These are phyloP conservation scores for Fusarium sp. DNA, from an alignment of 2,329 filamentous ascomycete genomes.

Conservation along the genomic window DNA sequence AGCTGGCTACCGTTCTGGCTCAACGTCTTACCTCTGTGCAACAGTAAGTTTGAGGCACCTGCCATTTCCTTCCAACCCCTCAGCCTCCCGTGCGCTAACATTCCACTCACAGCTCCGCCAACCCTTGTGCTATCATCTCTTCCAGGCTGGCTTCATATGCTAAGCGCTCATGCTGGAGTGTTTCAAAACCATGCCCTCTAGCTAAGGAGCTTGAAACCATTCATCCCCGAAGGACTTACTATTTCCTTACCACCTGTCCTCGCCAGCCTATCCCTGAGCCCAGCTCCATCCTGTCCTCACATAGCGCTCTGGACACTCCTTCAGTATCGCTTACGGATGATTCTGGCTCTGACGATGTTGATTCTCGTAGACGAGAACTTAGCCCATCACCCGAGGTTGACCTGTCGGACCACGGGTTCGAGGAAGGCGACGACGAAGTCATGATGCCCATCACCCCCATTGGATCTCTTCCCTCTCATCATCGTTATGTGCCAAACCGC, in stretches of 20 bases:
- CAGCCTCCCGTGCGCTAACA: slow-evolving; percentile 44
- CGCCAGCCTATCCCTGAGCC: slow-evolving; percentile 80
- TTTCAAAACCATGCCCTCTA: slow-evolving; percentile 83
- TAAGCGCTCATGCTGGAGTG: slow-evolving; percentile 86
- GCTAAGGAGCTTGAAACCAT: slow-evolving; percentile 93
- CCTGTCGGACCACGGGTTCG: slow-evolving; percentile 87
- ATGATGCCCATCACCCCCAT: slow-evolving; percentile 72
- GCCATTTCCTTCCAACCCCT: slow-evolving; percentile 32
- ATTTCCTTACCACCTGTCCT: slow-evolving; percentile 90
- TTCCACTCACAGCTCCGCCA: slow-evolving; percentile 79
- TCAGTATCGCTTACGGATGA: slow-evolving; percentile 75
- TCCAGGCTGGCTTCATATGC: slow-evolving; percentile 91
- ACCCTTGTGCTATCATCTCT: slow-evolving; percentile 94
- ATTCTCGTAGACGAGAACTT: slow-evolving; percentile 76
- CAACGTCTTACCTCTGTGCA: slow-evolving; percentile 85
- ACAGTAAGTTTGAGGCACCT: slow-evolving; percentile 74
- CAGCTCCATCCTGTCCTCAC: slow-evolving; percentile 49
- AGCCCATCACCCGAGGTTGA: slow-evolving; percentile 96
- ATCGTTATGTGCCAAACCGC: slow-evolving; percentile 54
- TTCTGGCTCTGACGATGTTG: slow-evolving; percentile 76
- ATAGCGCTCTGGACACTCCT: slow-evolving; percentile 78
- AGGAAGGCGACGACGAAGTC: slow-evolving; percentile 75
- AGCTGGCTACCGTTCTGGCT: slow-evolving; percentile 85
- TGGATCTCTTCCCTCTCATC: slow-evolving; percentile 71
- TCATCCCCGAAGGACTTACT: slow-evolving; percentile 95